Evolutionary conservation across 768 basidiomycete genomes (phyloP).

Genomic region (Podaxis sp.): DNA sequence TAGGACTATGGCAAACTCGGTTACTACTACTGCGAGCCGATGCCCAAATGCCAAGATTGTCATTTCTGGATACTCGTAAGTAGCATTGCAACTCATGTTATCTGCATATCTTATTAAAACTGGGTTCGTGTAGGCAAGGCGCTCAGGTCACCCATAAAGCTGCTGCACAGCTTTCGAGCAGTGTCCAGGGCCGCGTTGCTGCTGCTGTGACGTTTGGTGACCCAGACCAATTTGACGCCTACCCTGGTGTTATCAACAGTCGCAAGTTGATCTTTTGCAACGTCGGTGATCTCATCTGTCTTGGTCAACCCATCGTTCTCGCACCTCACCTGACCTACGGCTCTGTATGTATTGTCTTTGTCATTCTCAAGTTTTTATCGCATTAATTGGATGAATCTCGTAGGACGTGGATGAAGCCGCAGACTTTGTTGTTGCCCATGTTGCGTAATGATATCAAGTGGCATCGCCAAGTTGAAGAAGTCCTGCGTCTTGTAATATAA

Average conservation of each 20-base stretch:
- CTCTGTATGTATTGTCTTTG: constrained; percentile 12
- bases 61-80: constrained; percentile 24
- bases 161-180: constrained; percentile 31
- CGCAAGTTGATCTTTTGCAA: constrained; percentile 29
- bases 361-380: neutral
- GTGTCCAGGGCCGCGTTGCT: constrained; percentile 26
- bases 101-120: neutral
- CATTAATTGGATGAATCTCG: neutral
- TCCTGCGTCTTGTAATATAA: no score
- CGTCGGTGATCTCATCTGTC: constrained; percentile 32
- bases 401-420: constrained; percentile 16
- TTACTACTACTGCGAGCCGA: constrained; percentile 16
- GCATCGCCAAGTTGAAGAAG: no score
- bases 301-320: constrained; percentile 23
- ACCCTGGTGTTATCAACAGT: constrained; percentile 26
- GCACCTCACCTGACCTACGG: constrained; percentile 27
- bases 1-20: constrained; percentile 16
- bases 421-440: constrained; percentile 14
- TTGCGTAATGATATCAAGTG: no score
- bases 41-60: constrained; percentile 27
- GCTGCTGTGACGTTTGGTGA: constrained; percentile 37
- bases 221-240: constrained; percentile 28
- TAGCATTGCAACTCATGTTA: neutral
- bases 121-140: constrained; percentile 26
- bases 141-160: constrained; percentile 40